phyloP scores from a whole-genome alignment of 805 yeast species.

The Saccharomycopsis sp. region DNA sequence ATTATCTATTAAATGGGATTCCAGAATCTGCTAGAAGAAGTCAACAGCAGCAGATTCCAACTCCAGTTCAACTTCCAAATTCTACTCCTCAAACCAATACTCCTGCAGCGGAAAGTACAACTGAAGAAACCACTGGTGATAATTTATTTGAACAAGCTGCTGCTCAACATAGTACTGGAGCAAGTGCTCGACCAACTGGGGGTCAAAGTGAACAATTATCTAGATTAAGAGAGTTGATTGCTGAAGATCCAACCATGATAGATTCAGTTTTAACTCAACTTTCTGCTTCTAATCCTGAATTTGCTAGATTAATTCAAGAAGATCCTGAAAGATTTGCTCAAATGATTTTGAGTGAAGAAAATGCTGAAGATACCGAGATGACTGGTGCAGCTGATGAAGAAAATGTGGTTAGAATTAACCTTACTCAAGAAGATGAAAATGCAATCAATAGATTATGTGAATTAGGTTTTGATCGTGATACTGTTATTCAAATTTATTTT shows the following conservation, averaged over 20 bases:
- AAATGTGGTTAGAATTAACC: slow-evolving; percentile 40
- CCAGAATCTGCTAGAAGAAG: slow-evolving; percentile 44
- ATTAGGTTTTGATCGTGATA: slow-evolving; percentile 81
- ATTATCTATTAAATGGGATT: slow-evolving; percentile 81
- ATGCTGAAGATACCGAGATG: slow-evolving; percentile 27
- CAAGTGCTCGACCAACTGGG: slow-evolving; percentile 28
- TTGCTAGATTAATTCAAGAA: slow-evolving; percentile 66
- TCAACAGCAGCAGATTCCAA: slow-evolving; percentile 26
- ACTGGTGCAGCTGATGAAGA: slow-evolving; percentile 29
- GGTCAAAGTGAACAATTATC: slow-evolving; percentile 31
- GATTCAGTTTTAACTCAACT: slow-evolving; percentile 77
- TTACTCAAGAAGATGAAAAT: slow-evolving; percentile 75
- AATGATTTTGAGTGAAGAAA: slow-evolving; percentile 39
- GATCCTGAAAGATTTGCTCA: slow-evolving; percentile 88
- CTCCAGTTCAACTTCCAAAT: slow-evolving; percentile 20
- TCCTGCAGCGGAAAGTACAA: slow-evolving; percentile 20
- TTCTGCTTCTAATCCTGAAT: slow-evolving; percentile 72
- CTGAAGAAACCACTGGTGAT: slow-evolving; percentile 22
- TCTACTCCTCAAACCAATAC: slow-evolving; percentile 21
- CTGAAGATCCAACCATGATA: slow-evolving; percentile 79
- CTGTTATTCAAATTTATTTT: slow-evolving; percentile 87
- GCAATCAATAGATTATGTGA: slow-evolving; percentile 89
- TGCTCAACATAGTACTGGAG: slow-evolving; percentile 29
- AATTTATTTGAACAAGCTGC: slow-evolving; percentile 37
- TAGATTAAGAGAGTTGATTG: slow-evolving; percentile 66